These are phyloP conservation scores for Apiospora saccharicola DNA, from an alignment of 2,329 filamentous ascomycete genomes.

Conservation along the genomic window DNA sequence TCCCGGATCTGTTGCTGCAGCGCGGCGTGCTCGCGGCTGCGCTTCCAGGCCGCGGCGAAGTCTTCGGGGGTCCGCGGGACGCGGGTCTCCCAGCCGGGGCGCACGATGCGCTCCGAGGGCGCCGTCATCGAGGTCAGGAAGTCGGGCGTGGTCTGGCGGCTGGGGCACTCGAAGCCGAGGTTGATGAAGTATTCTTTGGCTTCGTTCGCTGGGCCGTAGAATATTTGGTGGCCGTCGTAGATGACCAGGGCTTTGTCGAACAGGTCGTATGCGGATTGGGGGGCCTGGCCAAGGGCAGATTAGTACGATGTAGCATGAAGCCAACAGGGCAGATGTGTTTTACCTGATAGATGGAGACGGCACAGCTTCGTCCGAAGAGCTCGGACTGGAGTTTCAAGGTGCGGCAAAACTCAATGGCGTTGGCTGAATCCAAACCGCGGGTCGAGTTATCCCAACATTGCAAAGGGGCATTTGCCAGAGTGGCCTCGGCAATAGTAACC, in stretches of 20 bases:
- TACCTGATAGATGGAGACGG: slow-evolving; percentile 69
- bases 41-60: slow-evolving; percentile 61
- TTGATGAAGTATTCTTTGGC: slow-evolving; percentile 72
- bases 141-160: slow-evolving; percentile 72
- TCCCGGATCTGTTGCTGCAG: slow-evolving; percentile 57
- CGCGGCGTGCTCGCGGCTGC: slow-evolving; percentile 51
- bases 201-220: slow-evolving; percentile 67
- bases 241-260: slow-evolving; percentile 81
- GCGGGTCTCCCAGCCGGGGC: slow-evolving; percentile 64
- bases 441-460: slow-evolving; percentile 55
- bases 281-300: slow-evolving; percentile 58
- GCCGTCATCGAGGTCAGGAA: slow-evolving; percentile 76
- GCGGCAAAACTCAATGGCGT: slow-evolving; percentile 76
- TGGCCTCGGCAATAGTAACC: slow-evolving; percentile 82
- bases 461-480: slow-evolving; percentile 66
- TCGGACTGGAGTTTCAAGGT: slow-evolving; percentile 71
- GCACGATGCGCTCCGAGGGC: slow-evolving; percentile 63
- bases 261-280: slow-evolving; percentile 71
- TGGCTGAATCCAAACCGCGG: slow-evolving; percentile 75
- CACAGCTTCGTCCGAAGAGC: slow-evolving; percentile 66
- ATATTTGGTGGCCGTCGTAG: slow-evolving; percentile 81
- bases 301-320: background rate
- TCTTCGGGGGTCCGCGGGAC: slow-evolving; percentile 75
- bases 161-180: slow-evolving; percentile 73
- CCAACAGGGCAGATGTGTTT: background rate